A percentile compares a stretch with the other conserved stretches of the same genome.
Evolutionary conservation across 2,329 filamentous ascomycete genomes (phyloP).

Genomic region (Aspergillus tubingensis): DNA sequence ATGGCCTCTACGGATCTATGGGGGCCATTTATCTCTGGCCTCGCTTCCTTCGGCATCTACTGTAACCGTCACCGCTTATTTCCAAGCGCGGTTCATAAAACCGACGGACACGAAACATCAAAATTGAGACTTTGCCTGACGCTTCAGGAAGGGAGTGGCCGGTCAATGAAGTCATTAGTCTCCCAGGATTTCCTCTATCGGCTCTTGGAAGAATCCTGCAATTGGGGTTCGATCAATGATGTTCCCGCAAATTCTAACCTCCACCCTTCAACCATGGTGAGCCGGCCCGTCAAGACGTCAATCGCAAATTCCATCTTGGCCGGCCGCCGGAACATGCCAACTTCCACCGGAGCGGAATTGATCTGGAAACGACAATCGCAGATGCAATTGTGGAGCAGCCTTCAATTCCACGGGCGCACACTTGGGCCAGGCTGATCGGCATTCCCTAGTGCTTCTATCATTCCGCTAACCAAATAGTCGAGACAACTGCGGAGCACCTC

Average conservation of each 20-base stretch:
- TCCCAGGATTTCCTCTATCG: background rate
- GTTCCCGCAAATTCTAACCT: background rate
- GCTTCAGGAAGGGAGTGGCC: background rate
- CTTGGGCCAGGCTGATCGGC: background rate
- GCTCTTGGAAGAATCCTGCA: background rate
- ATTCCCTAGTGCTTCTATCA: background rate
- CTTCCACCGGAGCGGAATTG: background rate
- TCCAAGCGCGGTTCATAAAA: background rate
- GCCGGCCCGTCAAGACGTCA: background rate
- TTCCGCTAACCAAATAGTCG: constrained; percentile 1
- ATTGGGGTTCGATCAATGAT: background rate
- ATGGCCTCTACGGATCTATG: background rate
- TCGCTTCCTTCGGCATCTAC: background rate
- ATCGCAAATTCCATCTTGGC: background rate
- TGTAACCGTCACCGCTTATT: background rate
- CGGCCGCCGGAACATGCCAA: background rate
- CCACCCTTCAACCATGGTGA: background rate
- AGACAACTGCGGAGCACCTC: background rate
- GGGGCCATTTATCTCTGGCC: background rate
- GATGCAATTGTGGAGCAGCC: background rate
- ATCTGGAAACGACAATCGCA: constrained; percentile 3
- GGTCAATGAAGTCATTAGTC: background rate
- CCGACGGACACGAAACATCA: background rate
- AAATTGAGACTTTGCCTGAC: background rate
- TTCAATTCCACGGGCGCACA: background rate